Percentiles rank a stretch among this genome's conserved stretches.
Conservation (phyloP, 352 stramenopile species). For the Pythium dissotocum region DNA sequence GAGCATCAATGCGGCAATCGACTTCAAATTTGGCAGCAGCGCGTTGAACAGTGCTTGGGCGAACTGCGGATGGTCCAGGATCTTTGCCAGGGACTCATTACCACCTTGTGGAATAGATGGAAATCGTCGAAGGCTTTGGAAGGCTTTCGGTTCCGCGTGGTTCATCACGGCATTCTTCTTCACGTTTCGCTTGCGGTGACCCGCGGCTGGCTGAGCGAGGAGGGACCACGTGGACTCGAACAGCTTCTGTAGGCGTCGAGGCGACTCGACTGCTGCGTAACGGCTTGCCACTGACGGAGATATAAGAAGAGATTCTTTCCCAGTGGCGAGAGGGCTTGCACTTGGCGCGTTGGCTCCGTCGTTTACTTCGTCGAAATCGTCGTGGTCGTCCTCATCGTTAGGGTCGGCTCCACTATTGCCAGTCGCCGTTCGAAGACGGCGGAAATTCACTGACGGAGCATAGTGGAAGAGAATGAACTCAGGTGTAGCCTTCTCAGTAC, state of each 20-base stretch:
- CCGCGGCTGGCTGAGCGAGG: background rate
- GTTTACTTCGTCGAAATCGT: slow-evolving; percentile 4
- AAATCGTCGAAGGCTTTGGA: slow-evolving; percentile 35
- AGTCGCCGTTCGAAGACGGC: background rate
- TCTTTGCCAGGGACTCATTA: background rate
- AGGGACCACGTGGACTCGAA: slow-evolving; percentile 20
- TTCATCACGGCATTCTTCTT: slow-evolving; percentile 52
- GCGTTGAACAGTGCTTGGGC: background rate
- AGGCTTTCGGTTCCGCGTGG: slow-evolving; percentile 33
- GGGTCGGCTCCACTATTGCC: background rate
- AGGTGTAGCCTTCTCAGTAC: background rate
- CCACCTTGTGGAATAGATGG: background rate
- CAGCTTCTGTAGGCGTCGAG: slow-evolving; percentile 17
- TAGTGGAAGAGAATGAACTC: slow-evolving; percentile 16
- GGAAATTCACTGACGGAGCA: background rate
- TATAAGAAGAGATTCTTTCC: slow-evolving; percentile 3
- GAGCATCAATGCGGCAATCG: background rate
- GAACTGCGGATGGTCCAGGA: slow-evolving; percentile 16
- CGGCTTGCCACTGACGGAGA: background rate
- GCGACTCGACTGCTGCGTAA: background rate
- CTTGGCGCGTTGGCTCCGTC: background rate
- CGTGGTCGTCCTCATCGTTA: background rate
- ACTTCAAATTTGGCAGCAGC: background rate
- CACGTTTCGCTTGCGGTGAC: slow-evolving; percentile 1
- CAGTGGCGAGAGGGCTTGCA: background rate